Conservation (phyloP, 192 early-diverging fungal genomes). For the Diversispora epigaea region DNA sequence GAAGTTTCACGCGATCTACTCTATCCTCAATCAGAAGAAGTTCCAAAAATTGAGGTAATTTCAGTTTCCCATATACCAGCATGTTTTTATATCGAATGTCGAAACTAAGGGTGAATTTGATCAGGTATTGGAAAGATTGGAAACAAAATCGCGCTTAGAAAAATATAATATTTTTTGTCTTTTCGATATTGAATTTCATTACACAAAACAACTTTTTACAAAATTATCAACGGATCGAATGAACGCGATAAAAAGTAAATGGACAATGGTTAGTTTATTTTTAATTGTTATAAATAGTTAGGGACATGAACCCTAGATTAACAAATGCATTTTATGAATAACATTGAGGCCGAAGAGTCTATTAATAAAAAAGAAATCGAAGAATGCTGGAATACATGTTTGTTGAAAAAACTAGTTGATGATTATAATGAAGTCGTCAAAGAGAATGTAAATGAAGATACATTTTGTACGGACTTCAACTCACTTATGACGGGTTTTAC, state of each 20-base stretch:
- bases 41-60: slow-evolving; percentile 1
- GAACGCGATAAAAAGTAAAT: slow-evolving; percentile 3
- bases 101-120: neutral
- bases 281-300: neutral
- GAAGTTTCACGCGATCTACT: too few species aligned
- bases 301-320: neutral
- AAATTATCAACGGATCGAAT: slow-evolving; percentile 14
- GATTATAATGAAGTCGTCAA: neutral
- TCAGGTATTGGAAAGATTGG: neutral
- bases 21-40: too few species aligned
- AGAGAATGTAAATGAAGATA: neutral
- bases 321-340: neutral
- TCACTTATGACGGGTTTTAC: slow-evolving; percentile 5
- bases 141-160: neutral
- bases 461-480: slow-evolving; percentile 19
- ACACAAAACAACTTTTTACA: slow-evolving; percentile 4
- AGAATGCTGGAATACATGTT: slow-evolving; percentile 6
- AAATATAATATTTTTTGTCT: slow-evolving; percentile 19
- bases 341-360: slow-evolving; percentile 6
- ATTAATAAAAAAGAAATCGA: slow-evolving; percentile 13
- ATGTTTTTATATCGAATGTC: neutral
- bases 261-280: slow-evolving; percentile 19
- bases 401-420: slow-evolving; percentile 20
- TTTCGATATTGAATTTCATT: slow-evolving; percentile 14
- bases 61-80: neutral